Conservation (phyloP, 805 yeast species). For the Metschnikowia henanensis region DNA sequence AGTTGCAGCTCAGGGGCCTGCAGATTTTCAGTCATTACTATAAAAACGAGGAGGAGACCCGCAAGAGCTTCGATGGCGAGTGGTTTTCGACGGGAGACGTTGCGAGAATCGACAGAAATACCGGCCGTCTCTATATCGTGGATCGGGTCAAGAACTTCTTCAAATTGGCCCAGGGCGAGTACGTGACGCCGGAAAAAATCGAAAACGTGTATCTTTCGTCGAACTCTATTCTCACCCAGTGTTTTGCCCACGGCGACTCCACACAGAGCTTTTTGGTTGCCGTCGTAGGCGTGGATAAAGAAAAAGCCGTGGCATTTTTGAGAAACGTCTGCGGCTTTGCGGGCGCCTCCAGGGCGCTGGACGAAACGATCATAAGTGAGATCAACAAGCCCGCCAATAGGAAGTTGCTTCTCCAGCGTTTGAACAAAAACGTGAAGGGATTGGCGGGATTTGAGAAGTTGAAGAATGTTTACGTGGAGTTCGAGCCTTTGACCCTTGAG, state of each 20-base stretch:
- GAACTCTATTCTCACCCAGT: constrained; percentile 17
- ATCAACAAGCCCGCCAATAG: constrained; percentile 20
- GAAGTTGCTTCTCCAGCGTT: constrained; percentile 10
- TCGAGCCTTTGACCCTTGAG: constrained; percentile 28
- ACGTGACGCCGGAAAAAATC: constrained; percentile 74
- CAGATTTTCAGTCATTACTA: constrained; percentile 58
- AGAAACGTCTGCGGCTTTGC: constrained; percentile 13
- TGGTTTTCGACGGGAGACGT: constrained; percentile 64
- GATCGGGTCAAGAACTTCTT: constrained; percentile 82
- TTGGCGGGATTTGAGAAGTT: constrained; percentile 26
- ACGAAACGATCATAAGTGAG: constrained; percentile 15
- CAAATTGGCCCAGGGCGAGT: constrained; percentile 55
- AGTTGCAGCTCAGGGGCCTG: constrained; percentile 62
- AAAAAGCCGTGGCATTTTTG: constrained; percentile 17
- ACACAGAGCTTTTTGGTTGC: constrained; percentile 17
- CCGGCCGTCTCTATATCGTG: constrained; percentile 54
- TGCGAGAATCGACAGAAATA: constrained; percentile 18
- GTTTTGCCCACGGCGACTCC: constrained; percentile 20
- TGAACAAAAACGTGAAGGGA: constrained; percentile 14
- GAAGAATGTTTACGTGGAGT: constrained; percentile 26
- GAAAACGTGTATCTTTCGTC: constrained; percentile 55
- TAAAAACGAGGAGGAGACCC: constrained; percentile 57
- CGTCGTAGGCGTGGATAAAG: constrained; percentile 24
- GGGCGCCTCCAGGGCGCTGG: constrained; percentile 14
- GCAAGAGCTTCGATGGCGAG: constrained; percentile 45